Evolutionary conservation across 345 rosid species (phyloP).

Genomic region (Pugionium dolabratum): DNA sequence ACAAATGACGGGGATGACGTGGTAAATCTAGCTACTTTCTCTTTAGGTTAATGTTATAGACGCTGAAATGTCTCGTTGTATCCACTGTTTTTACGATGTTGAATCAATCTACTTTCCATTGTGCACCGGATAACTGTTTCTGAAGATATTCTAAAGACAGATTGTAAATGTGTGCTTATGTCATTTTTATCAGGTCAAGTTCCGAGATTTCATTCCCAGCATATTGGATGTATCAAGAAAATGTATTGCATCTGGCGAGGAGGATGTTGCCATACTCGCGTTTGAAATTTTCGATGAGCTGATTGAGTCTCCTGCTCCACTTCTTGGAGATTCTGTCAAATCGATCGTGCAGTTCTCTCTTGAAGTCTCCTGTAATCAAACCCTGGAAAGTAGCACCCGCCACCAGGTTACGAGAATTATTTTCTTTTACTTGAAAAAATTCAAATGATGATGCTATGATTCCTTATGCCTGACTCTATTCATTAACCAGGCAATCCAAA

Average conservation of each 20-base stretch:
- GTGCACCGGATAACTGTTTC: neutral
- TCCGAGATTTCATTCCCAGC: conserved; percentile 96
- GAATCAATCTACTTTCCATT: neutral
- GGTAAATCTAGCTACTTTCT: conserved; percentile 50
- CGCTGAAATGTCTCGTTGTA: neutral
- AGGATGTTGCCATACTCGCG: conserved; percentile 96
- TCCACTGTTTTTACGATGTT: neutral
- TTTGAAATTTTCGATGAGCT: conserved; percentile 99
- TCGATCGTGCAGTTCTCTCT: conserved; percentile 95
- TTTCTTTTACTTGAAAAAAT: neutral
- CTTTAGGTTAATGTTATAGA: neutral
- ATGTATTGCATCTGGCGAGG: conserved; percentile 88
- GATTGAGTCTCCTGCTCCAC: conserved; percentile 98
- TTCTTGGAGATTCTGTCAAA: conserved; percentile 95
- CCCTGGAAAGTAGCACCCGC: conserved; percentile 78
- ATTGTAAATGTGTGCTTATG: conserved; percentile 6
- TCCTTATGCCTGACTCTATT: conserved; percentile 32
- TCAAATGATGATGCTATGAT: neutral
- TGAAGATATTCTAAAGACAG: neutral
- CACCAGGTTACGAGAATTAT: conserved; percentile 69
- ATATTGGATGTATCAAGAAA: conserved; percentile 92
- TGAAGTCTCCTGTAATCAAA: conserved; percentile 91
- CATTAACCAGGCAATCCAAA: conserved; percentile 85
- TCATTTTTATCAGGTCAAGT: conserved; percentile 64
- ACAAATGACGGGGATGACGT: conserved; percentile 79